Evolutionary conservation across 2,329 filamentous ascomycete species (phyloP).

Genomic region (Huntiella savannae): DNA sequence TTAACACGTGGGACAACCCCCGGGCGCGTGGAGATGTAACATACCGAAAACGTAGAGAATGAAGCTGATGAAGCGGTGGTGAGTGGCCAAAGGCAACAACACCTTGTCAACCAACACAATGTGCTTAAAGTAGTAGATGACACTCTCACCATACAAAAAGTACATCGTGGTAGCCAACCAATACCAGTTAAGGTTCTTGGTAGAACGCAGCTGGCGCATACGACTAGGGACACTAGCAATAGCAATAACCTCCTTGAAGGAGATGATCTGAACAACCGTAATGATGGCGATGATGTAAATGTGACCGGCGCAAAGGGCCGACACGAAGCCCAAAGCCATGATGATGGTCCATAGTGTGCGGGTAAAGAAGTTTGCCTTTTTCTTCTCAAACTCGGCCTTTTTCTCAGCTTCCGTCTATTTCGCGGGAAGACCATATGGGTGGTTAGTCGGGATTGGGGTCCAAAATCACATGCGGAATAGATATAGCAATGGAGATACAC

Average conservation of each 20-base stretch:
- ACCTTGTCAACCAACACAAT: constrained; percentile 90
- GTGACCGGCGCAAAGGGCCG: constrained; percentile 82
- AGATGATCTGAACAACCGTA: constrained; percentile 85
- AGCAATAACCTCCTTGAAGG: constrained; percentile 97
- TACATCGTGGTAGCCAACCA: constrained; percentile 99
- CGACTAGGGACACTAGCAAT: constrained; percentile 89
- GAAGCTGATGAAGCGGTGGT: constrained; percentile 97
- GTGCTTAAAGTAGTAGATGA: constrained; percentile 99
- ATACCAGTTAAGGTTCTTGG: constrained; percentile 97
- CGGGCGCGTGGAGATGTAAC: constrained; percentile 15
- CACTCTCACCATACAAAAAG: constrained; percentile 93
- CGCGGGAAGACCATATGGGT: not conserved
- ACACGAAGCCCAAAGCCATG: constrained; percentile 91
- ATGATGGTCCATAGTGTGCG: constrained; percentile 94
- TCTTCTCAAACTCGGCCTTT: constrained; percentile 71
- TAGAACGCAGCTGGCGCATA: constrained; percentile 77
- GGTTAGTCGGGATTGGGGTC: not conserved
- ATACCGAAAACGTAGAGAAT: constrained; percentile 91
- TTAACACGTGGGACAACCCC: not conserved
- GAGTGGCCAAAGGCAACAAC: constrained; percentile 78
- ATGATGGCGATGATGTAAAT: constrained; percentile 92
- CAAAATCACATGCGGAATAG: not conserved
- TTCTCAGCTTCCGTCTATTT: constrained; percentile 4
- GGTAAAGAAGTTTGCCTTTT: constrained; percentile 94
- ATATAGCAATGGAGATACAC: not conserved